A percentile compares a stretch with the other conserved stretches of the same genome.
These are phyloP conservation scores for Ustilago curta DNA, from an alignment of 1,284 basidiomycete genomes.

Conservation along the genomic window DNA sequence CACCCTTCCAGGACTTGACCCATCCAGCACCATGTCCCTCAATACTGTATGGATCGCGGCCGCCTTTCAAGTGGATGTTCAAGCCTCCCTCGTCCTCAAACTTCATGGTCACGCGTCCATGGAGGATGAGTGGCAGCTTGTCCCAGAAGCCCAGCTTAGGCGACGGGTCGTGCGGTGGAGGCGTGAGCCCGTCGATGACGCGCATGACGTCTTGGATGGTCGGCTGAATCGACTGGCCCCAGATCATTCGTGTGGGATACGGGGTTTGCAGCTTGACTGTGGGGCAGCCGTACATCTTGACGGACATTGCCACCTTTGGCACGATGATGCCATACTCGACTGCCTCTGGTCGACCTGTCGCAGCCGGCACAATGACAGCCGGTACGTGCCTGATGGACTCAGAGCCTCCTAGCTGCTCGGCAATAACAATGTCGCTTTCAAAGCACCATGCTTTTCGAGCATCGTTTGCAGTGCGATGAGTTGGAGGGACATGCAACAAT, in stretches of 20 bases:
- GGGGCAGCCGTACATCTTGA: constrained; percentile 85
- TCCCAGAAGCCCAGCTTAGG: constrained; percentile 94
- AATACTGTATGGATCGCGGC: constrained; percentile 83
- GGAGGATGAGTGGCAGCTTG: constrained; percentile 77
- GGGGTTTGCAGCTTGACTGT: constrained; percentile 77
- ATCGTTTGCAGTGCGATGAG: constrained; percentile 26
- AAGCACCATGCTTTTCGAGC: constrained; percentile 74
- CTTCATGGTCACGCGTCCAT: constrained; percentile 81
- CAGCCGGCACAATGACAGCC: constrained; percentile 62
- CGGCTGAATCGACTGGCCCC: constrained; percentile 90
- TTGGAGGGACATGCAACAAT: constrained; percentile 71
- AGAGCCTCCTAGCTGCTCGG: constrained; percentile 84
- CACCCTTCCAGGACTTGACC: constrained; percentile 85
- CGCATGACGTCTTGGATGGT: constrained; percentile 88
- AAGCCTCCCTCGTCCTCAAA: constrained; percentile 78
- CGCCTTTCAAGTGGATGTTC: constrained; percentile 78
- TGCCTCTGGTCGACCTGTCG: constrained; percentile 71
- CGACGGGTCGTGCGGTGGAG: constrained; percentile 85
- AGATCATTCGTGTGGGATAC: constrained; percentile 81
- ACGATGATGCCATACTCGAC: constrained; percentile 77
- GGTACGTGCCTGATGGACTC: constrained; percentile 71
- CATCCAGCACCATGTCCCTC: constrained; percentile 87
- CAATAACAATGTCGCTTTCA: constrained; percentile 85
- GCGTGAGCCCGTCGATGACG: constrained; percentile 84
- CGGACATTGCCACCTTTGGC: constrained; percentile 93